phyloP scores from a whole-genome alignment of 2,329 filamentous ascomycete species.

The Colletotrichum noveboracense region DNA sequence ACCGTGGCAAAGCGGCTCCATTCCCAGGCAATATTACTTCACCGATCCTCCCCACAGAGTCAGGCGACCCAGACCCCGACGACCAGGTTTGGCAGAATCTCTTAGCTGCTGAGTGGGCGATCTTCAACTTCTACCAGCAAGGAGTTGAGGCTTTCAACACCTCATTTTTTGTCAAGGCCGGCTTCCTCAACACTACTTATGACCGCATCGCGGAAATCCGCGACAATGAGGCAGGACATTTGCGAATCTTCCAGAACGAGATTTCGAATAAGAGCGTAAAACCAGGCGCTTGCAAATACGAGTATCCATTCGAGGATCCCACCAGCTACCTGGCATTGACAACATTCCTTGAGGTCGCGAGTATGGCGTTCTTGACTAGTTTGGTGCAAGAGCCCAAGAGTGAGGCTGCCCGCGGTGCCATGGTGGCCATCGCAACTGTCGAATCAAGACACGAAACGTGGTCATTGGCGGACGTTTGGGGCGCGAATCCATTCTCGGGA shows the following conservation, averaged over 20 bases:
- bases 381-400: constrained; percentile 37
- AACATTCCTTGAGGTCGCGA: constrained; percentile 39
- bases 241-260: constrained; percentile 47
- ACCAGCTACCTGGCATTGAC: constrained; percentile 27
- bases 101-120: constrained; percentile 47
- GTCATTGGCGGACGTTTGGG: constrained; percentile 39
- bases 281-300: constrained; percentile 26
- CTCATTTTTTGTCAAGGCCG: constrained; percentile 5
- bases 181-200: constrained; percentile 5
- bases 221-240: constrained; percentile 50
- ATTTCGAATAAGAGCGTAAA: constrained; percentile 46
- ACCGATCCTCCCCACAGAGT: background rate
- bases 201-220: constrained; percentile 35
- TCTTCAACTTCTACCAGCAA: constrained; percentile 47
- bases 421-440: background rate
- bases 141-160: constrained; percentile 43
- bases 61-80: constrained; percentile 34
- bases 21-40: background rate
- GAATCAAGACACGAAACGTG: constrained; percentile 26
- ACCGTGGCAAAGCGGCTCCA: background rate
- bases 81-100: constrained; percentile 50
- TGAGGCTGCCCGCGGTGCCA: background rate
- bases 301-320: background rate
- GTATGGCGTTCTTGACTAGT: constrained; percentile 44
- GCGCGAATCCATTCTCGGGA: background rate